Conservation (phyloP, 73 alveolate genomes). For the Tetrahymena thermophila region DNA sequence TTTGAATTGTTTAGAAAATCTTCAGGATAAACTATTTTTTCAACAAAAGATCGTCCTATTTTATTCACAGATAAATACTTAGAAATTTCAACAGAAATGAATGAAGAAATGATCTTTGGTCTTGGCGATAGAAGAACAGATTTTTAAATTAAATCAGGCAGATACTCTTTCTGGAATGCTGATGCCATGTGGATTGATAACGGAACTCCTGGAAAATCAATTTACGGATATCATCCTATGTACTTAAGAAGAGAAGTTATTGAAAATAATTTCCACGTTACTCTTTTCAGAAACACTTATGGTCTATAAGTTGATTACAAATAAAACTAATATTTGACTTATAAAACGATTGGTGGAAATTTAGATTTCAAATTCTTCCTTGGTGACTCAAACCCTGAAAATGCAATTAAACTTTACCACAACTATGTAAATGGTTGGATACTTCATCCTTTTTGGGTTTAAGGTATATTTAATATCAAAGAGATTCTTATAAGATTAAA, state of each 20-base stretch:
- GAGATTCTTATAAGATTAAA: neutral
- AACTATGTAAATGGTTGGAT: constrained; percentile 49
- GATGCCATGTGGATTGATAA: constrained; percentile 21
- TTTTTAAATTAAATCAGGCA: constrained; percentile 13
- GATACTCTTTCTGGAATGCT: constrained; percentile 31
- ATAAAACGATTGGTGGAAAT: constrained; percentile 33
- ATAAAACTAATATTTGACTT: constrained; percentile 10
- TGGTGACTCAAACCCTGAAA: constrained; percentile 17
- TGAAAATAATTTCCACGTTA: constrained; percentile 8
- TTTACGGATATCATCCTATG: constrained; percentile 35
- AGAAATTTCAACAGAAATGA: neutral
- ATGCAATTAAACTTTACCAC: constrained; percentile 25
- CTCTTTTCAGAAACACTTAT: constrained; percentile 23
- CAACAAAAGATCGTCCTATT: neutral
- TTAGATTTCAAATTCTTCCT: constrained; percentile 29
- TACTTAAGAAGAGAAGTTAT: neutral
- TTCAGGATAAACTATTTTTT: neutral
- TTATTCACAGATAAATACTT: neutral
- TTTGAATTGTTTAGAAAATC: neutral
- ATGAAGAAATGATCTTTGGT: constrained; percentile 10
- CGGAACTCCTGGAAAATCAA: constrained; percentile 6
- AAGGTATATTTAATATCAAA: neutral
- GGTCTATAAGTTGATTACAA: constrained; percentile 10
- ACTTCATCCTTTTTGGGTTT: constrained; percentile 74
- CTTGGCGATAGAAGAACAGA: constrained; percentile 32